Percentiles rank a stretch among this genome's conserved stretches.
phyloP scores from a whole-genome alignment of 2,329 filamentous ascomycete species.

The Penicillium brasilianum region DNA sequence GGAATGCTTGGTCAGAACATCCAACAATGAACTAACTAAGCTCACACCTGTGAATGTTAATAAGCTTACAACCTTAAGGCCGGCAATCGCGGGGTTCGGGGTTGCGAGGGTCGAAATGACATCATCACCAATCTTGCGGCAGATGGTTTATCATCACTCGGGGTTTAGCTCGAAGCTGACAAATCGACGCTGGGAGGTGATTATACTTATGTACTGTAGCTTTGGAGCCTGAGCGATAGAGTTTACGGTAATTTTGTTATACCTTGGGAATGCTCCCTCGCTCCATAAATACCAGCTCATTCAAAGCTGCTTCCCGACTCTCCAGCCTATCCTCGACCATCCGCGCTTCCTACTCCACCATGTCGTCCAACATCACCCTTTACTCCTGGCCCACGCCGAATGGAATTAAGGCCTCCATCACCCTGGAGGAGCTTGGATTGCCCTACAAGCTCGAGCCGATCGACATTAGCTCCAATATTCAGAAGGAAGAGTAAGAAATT shows the following conservation, averaged over 20 bases:
- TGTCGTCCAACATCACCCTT: conserved; percentile 37
- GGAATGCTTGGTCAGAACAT: too few species aligned
- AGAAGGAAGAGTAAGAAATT: conserved; percentile 47
- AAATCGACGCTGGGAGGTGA: not conserved
- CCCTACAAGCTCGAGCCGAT: conserved; percentile 44
- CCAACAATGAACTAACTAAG: too few species aligned
- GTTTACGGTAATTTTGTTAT: not conserved
- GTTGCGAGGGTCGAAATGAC: not conserved
- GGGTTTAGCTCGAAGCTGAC: conserved; percentile 5
- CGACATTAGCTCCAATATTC: conserved; percentile 50
- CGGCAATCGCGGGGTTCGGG: not conserved
- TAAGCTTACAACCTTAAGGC: too few species aligned
- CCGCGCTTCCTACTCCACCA: conserved; percentile 23
- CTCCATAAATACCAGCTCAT: not conserved
- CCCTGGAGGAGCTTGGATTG: conserved; percentile 45
- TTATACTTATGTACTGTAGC: not conserved
- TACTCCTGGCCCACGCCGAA: conserved; percentile 41
- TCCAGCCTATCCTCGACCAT: conserved; percentile 13
- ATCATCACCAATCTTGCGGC: not conserved
- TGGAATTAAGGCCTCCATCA: conserved; percentile 45
- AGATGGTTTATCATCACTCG: not conserved
- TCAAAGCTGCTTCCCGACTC: conserved; percentile 19
- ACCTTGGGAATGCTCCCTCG: conserved; percentile 11
- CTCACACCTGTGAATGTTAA: too few species aligned
- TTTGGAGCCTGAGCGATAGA: not conserved